A percentile compares a stretch with the other conserved stretches of the same genome.
Evolutionary conservation across 1,139 yeast species (phyloP).

Genomic region (Hemisphaericaspora xylofermentans): DNA sequence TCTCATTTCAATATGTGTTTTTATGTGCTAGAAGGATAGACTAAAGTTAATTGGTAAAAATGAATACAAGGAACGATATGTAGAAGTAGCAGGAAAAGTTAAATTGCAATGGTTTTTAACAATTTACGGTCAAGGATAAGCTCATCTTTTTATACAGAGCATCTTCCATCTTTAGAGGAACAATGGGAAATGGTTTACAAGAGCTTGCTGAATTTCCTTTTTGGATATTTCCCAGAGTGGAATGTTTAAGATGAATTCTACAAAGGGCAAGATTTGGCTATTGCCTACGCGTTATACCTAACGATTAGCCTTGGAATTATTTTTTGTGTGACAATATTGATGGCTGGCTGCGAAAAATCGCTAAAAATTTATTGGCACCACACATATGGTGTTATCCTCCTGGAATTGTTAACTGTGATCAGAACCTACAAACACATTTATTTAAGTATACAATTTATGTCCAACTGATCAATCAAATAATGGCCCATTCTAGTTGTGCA

Average conservation of each 20-base stretch:
- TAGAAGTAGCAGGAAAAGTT: not conserved
- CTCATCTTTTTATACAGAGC: not conserved
- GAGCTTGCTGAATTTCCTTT: not conserved
- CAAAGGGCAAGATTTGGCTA: no score
- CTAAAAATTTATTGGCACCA: not conserved
- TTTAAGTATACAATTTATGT: no score
- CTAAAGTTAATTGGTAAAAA: conserved; percentile 19
- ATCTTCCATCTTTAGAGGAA: not conserved
- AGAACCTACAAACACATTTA: no score
- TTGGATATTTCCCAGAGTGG: not conserved
- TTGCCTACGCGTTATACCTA: not conserved
- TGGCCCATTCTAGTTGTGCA: no score
- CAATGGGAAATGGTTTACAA: not conserved
- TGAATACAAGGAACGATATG: not conserved
- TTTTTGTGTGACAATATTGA: conserved; percentile 12
- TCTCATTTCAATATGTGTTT: conserved; percentile 31
- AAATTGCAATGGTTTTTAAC: no score
- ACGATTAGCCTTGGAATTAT: not conserved
- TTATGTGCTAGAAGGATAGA: conserved; percentile 19
- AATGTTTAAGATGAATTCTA: not conserved
- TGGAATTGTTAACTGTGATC: no score
- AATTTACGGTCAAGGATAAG: no score
- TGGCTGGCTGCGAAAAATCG: conserved; percentile 23
- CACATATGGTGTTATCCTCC: no score
- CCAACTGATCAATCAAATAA: no score